Evolutionary conservation across 148 eudicot species (phyloP), one percentile per base, ranked within the genome.

Genomic region (Selenicereus undatus): DNA sequence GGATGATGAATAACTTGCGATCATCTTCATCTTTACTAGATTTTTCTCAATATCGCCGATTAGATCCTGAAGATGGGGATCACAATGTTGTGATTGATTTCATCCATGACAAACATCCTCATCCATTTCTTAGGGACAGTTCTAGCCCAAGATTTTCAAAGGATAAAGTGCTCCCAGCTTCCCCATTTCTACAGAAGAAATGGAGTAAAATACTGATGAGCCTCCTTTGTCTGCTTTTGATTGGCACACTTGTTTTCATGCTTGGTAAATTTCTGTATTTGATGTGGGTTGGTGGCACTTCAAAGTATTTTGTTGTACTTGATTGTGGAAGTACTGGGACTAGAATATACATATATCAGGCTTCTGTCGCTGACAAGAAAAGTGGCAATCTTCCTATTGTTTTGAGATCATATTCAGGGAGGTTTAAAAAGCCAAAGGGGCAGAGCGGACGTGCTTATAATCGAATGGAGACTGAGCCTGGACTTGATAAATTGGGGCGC

Each of bases 261-360:
- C 79, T 88, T 14, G 75, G 87, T 65, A 88, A 85, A 43, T 86
- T 84, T 80, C 76, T 87, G 16, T 88, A 88, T 84, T 81, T 85
- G 76, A 82, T 86, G 50, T 94, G 95, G 98, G 86, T 87, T 71
- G 87, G 81, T 71, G 94, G 92, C 58, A 80, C 89, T 66, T 82
- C 95, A 24, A 91, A 88, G 84, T 97, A 69, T 83, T 94, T 91
- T 84, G 95, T 97, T 71, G 94, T 97, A 42, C 94, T 97, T 79
- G 99, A 97, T 87, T 91, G 94, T 80, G 99, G 99, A 75, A 97
- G 99, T 86, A 97, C 99, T 10, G 99, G 99, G 27, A 92, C 99
- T 50, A 91, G 99, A 27, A 93, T 94, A 79, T 94, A 87, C 88
- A 90, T 97, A 76, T 97, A 94, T 82, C 87, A 91, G 88, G 98